phyloP scores from a whole-genome alignment of 108 stramenopile genomes.

The Fragilaria crotonensis region DNA sequence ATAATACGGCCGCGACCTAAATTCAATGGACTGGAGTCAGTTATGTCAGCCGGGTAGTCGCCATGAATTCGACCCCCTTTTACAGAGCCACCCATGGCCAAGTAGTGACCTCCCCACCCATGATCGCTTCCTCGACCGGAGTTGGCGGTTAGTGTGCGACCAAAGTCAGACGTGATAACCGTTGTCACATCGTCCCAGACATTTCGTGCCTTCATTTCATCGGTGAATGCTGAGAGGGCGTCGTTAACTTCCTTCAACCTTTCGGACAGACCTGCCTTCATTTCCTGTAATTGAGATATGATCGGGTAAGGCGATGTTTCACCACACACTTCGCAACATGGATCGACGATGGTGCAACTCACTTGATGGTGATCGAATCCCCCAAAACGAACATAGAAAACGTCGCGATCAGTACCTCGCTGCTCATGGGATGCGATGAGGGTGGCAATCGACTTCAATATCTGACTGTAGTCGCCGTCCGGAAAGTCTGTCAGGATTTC shows the following conservation, averaged over 20 bases:
- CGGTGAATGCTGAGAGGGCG: constrained; percentile 30
- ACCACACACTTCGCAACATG: background rate
- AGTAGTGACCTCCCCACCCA: constrained; percentile 50
- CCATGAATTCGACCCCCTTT: constrained; percentile 53
- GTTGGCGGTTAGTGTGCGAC: constrained; percentile 42
- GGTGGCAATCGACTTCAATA: constrained; percentile 18
- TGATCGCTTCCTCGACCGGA: constrained; percentile 63
- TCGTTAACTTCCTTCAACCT: constrained; percentile 39
- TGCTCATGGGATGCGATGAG: constrained; percentile 18
- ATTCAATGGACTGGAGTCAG: constrained; percentile 16
- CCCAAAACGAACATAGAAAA: constrained; percentile 2
- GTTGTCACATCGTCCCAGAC: constrained; percentile 53
- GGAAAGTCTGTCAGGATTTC: background rate
- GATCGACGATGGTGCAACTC: background rate
- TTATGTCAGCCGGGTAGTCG: constrained; percentile 43
- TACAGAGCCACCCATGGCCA: constrained; percentile 39
- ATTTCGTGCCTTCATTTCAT: constrained; percentile 45
- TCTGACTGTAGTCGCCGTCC: background rate
- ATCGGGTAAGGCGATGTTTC: too few relatives aligned
- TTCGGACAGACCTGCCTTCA: constrained; percentile 6
- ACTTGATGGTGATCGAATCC: constrained; percentile 3
- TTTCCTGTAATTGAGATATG: too few relatives aligned
- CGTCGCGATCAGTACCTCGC: constrained; percentile 11
- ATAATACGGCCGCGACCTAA: constrained; percentile 54
- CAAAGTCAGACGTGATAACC: constrained; percentile 56